Conservation (phyloP, 768 basidiomycete genomes). For the Paxillus involutus region DNA sequence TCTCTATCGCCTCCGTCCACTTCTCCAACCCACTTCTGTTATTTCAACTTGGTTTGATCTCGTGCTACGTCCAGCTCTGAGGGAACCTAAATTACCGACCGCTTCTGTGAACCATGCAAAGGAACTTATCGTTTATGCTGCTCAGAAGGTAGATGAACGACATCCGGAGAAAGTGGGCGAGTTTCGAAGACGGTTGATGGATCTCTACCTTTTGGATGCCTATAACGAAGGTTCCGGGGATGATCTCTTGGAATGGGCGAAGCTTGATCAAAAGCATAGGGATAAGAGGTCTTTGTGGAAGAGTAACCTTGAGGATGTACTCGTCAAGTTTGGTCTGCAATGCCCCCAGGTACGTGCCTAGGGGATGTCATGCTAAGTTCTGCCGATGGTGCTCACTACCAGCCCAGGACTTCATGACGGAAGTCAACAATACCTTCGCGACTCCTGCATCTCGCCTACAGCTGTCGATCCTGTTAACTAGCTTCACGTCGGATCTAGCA, state of each 20-base stretch:
- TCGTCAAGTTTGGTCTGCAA: slow-evolving; percentile 63
- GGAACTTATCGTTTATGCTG: slow-evolving; percentile 64
- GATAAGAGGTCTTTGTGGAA: slow-evolving; percentile 69
- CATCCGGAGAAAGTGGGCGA: slow-evolving; percentile 53
- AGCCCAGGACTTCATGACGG: slow-evolving; percentile 65
- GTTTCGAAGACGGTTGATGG: slow-evolving; percentile 69
- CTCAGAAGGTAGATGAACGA: slow-evolving; percentile 46
- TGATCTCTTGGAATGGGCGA: slow-evolving; percentile 76
- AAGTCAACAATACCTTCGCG: slow-evolving; percentile 62
- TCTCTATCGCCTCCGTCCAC: slow-evolving; percentile 59
- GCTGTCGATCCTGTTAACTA: slow-evolving; percentile 63
- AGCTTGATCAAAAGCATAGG: slow-evolving; percentile 60
- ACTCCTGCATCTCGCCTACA: slow-evolving; percentile 65
- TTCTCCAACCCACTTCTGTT: slow-evolving; percentile 63
- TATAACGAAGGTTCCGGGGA: slow-evolving; percentile 72
- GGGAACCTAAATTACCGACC: slow-evolving; percentile 67
- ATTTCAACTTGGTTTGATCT: slow-evolving; percentile 84
- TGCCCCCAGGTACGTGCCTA: slow-evolving; percentile 57
- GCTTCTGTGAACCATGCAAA: slow-evolving; percentile 63
- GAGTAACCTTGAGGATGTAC: slow-evolving; percentile 71
- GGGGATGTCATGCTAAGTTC: slow-evolving; percentile 5
- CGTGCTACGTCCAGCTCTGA: slow-evolving; percentile 72
- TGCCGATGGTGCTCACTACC: slow-evolving; percentile 1
- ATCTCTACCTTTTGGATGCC: slow-evolving; percentile 76
- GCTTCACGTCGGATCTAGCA: slow-evolving; percentile 53